phyloP scores from a whole-genome alignment of 2,329 filamentous ascomycete species.

The Cladosporium sp. region DNA sequence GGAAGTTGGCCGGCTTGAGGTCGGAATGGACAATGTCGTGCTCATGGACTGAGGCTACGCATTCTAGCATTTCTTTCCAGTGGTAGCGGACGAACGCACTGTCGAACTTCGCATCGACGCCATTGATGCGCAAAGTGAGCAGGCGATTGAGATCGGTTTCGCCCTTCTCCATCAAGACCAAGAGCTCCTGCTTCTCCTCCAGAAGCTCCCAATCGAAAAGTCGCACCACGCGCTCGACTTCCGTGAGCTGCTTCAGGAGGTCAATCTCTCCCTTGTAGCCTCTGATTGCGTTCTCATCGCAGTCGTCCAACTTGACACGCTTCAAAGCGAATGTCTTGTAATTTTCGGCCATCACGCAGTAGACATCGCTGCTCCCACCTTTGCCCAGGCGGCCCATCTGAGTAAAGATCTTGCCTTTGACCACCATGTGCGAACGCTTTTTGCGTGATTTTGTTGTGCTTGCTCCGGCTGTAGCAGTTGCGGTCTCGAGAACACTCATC shows the following conservation, averaged over 20 bases:
- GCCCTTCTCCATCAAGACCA: slow-evolving; percentile 93
- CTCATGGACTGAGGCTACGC: slow-evolving; percentile 80
- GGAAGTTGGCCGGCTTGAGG: slow-evolving; percentile 94
- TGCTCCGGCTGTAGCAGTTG: slow-evolving; percentile 75
- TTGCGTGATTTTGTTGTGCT: slow-evolving; percentile 68
- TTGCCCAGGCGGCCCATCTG: slow-evolving; percentile 84
- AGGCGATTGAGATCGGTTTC: slow-evolving; percentile 89
- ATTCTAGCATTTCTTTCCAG: slow-evolving; percentile 99
- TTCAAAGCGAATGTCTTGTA: slow-evolving; percentile 93
- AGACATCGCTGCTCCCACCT: slow-evolving; percentile 90
- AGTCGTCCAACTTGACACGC: slow-evolving; percentile 81
- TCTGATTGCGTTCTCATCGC: slow-evolving; percentile 73
- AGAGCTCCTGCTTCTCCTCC: slow-evolving; percentile 80
- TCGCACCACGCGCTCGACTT: slow-evolving; percentile 83
- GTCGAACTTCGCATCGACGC: slow-evolving; percentile 70
- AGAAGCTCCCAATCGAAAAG: slow-evolving; percentile 92
- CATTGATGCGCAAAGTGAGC: slow-evolving; percentile 62
- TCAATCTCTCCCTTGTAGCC: slow-evolving; percentile 97
- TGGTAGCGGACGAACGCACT: slow-evolving; percentile 91
- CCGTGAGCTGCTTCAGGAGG: slow-evolving; percentile 70
- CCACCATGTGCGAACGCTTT: slow-evolving; percentile 73
- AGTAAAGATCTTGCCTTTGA: slow-evolving; percentile 89
- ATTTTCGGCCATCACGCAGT: slow-evolving; percentile 94
- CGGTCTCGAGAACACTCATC: slow-evolving; percentile 92
- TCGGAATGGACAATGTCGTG: slow-evolving; percentile 94